phyloP scores from a whole-genome alignment of 1,284 basidiomycete species.

The Sparassis latifolia region DNA sequence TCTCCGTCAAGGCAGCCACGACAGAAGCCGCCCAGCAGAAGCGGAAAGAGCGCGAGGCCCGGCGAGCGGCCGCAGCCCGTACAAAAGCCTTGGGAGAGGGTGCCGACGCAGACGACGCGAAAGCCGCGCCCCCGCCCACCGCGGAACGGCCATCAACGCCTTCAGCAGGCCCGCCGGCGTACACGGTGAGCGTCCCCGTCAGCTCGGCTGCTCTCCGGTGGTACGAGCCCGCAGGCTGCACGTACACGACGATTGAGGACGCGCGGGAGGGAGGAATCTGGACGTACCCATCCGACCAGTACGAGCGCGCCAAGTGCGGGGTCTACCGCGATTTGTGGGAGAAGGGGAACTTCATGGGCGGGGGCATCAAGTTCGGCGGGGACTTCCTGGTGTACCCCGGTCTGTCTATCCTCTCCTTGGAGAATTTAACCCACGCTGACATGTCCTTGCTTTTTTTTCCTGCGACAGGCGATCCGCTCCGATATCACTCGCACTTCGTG shows the following conservation, averaged over 20 bases:
- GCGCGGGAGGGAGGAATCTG: constrained; percentile 70
- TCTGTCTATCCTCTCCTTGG: constrained; percentile 30
- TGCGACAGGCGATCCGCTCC: constrained; percentile 81
- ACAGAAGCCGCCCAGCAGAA: constrained; percentile 61
- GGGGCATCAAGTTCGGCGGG: constrained; percentile 90
- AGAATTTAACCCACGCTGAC: not conserved
- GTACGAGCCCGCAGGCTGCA: constrained; percentile 41
- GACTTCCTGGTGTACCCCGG: constrained; percentile 96
- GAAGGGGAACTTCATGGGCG: constrained; percentile 80
- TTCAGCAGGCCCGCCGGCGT: constrained; percentile 23
- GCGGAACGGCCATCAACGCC: constrained; percentile 17
- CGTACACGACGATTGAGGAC: constrained; percentile 50
- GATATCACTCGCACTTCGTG: constrained; percentile 97
- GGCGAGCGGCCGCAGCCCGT: constrained; percentile 34
- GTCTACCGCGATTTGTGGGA: constrained; percentile 80
- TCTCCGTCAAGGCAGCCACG: constrained; percentile 40
- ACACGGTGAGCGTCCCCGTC: constrained; percentile 58
- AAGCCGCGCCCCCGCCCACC: constrained; percentile 5
- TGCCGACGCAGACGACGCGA: not conserved
- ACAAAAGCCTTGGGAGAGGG: constrained; percentile 25
- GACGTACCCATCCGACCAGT: constrained; percentile 62
- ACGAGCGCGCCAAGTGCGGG: constrained; percentile 68
- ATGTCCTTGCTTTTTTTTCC: not conserved
- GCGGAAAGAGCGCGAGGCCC: constrained; percentile 64
- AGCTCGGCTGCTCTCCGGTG: constrained; percentile 54